A percentile compares a stretch with the other conserved stretches of the same genome.
These are phyloP conservation scores for Penicillium sclerotigenum DNA, from an alignment of 2,329 filamentous ascomycete species.

Conservation along the genomic window DNA sequence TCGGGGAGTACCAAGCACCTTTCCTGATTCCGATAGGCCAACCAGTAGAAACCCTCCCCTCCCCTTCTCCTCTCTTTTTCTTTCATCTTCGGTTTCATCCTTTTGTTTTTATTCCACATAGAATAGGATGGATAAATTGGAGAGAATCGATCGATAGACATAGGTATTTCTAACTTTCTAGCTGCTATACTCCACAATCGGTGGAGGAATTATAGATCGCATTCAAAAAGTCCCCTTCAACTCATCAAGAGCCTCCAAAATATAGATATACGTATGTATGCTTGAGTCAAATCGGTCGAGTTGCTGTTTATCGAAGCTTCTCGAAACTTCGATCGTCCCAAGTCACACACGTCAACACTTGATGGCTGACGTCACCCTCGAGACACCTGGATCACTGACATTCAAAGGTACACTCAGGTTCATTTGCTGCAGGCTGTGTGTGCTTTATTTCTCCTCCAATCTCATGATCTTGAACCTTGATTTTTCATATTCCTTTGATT, in stretches of 20 bases:
- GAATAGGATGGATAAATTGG: background rate
- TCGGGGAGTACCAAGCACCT: background rate
- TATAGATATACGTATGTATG: background rate
- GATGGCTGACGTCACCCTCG: constrained; percentile 27
- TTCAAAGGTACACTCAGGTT: constrained; percentile 4
- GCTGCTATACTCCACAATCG: background rate
- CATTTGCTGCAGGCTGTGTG: background rate
- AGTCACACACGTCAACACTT: constrained; percentile 26
- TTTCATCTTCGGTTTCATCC: background rate
- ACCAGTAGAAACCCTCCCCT: no score
- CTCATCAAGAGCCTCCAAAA: background rate
- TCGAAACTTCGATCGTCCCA: constrained; percentile 35
- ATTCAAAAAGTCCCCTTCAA: background rate
- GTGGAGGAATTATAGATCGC: background rate
- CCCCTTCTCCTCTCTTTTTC: background rate
- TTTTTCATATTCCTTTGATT: background rate
- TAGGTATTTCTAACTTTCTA: background rate
- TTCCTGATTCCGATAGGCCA: background rate
- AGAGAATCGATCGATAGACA: no score
- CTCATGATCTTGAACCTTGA: background rate
- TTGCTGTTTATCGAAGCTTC: constrained; percentile 31
- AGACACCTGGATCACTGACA: constrained; percentile 6
- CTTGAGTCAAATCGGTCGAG: background rate
- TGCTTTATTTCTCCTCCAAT: constrained; percentile 5
- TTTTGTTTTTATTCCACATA: background rate